Conservation (phyloP, 2,329 filamentous ascomycete genomes). For the Neodidymelliopsis sp. region DNA sequence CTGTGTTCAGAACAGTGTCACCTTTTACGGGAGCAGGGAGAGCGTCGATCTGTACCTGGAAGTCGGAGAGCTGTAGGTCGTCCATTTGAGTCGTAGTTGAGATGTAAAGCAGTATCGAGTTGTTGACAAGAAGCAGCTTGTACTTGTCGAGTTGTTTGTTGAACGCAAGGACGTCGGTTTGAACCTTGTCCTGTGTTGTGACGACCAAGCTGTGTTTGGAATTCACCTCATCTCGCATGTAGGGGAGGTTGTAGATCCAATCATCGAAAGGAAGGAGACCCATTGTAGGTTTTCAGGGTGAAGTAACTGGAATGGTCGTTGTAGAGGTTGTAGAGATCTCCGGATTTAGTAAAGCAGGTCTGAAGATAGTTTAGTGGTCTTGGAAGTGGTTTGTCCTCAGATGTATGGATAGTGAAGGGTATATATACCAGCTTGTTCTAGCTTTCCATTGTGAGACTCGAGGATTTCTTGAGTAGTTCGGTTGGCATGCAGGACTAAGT, state of each 20-base stretch:
- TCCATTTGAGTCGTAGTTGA: neutral
- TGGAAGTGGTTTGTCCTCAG: too few relatives aligned
- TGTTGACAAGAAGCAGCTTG: neutral
- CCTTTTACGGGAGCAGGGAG: neutral
- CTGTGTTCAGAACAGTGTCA: neutral
- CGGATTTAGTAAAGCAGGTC: neutral
- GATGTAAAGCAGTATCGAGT: neutral
- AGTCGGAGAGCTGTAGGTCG: neutral
- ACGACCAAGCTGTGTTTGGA: neutral
- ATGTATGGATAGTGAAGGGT: too few relatives aligned
- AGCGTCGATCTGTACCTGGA: neutral
- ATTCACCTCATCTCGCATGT: neutral
- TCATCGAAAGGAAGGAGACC: neutral
- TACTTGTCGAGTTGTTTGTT: neutral
- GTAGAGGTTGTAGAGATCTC: neutral
- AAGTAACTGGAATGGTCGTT: neutral
- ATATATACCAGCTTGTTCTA: too few relatives aligned
- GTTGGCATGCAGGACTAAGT: too few relatives aligned
- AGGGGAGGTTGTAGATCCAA: neutral
- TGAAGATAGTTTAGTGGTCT: too few relatives aligned
- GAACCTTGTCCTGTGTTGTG: neutral
- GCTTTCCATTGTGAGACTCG: too few relatives aligned
- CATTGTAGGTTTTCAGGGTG: too few relatives aligned
- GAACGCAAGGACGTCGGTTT: neutral
- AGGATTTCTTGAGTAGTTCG: too few relatives aligned